These are phyloP conservation scores for Botrytis galanthina DNA, from an alignment of 2,329 filamentous ascomycete genomes.

Conservation along the genomic window DNA sequence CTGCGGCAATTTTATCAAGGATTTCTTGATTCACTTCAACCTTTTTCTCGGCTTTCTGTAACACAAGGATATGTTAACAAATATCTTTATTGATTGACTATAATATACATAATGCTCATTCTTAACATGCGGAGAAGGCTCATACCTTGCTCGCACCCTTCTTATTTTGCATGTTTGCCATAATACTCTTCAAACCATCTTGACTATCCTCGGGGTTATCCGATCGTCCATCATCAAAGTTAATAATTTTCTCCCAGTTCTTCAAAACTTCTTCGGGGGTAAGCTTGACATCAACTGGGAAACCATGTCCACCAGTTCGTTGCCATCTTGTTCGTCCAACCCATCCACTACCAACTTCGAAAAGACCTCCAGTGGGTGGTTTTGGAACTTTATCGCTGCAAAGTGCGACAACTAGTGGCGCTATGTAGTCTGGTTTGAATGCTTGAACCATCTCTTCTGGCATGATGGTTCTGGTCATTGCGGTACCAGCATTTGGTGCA, in stretches of 20 bases:
- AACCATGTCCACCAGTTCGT: constrained; percentile 81
- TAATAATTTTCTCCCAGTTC: constrained; percentile 73
- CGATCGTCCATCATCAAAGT: constrained; percentile 84
- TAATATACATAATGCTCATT: constrained; percentile 26
- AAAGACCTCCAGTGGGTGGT: constrained; percentile 81
- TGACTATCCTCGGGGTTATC: constrained; percentile 80
- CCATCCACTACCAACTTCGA: constrained; percentile 96
- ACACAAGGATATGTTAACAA: constrained; percentile 30
- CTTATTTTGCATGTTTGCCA: constrained; percentile 82
- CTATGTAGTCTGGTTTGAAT: constrained; percentile 98
- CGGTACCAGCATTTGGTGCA: constrained; percentile 92
- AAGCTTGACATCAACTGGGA: constrained; percentile 80
- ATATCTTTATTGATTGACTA: constrained; percentile 32
- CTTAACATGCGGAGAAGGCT: constrained; percentile 33
- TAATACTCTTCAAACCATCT: constrained; percentile 74
- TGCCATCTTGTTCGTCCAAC: constrained; percentile 91
- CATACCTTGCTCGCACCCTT: constrained; percentile 58
- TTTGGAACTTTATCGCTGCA: constrained; percentile 81
- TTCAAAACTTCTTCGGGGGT: constrained; percentile 81
- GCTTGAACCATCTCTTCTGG: constrained; percentile 97
- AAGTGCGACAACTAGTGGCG: constrained; percentile 84
- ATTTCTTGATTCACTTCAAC: constrained; percentile 56
- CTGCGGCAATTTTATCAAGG: constrained; percentile 71
- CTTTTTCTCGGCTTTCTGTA: constrained; percentile 37
- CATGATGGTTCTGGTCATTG: constrained; percentile 91